Conservation (phyloP, 1,284 basidiomycete species). For the Cryptococcus amylolentus region DNA sequence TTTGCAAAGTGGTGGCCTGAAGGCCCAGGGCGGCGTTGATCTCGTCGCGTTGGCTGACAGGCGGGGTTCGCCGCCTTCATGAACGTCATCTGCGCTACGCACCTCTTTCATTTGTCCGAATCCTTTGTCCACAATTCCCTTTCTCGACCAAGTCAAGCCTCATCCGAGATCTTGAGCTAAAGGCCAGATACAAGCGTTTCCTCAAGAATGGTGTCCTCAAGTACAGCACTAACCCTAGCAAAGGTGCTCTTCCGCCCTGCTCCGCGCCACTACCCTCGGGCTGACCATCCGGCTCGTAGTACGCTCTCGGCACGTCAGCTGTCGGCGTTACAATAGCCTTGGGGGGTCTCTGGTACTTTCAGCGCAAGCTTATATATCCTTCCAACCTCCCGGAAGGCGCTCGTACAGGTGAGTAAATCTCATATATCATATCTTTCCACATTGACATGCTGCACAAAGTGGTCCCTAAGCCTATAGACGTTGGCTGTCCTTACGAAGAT, state of each 20-base stretch:
- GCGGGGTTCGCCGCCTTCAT: too few relatives aligned
- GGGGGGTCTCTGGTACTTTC: constrained; percentile 73
- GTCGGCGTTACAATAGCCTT: constrained; percentile 51
- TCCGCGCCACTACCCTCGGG: not conserved
- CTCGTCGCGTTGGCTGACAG: too few relatives aligned
- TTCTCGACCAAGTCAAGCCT: too few relatives aligned
- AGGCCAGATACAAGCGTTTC: too few relatives aligned
- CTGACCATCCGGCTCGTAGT: constrained; percentile 57
- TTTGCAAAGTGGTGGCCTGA: too few relatives aligned
- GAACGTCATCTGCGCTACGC: too few relatives aligned
- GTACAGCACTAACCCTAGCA: constrained; percentile 52
- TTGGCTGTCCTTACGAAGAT: constrained; percentile 67
- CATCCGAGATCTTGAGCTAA: too few relatives aligned
- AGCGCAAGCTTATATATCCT: constrained; percentile 84
- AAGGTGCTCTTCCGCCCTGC: constrained; percentile 46
- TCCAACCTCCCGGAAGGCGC: constrained; percentile 80
- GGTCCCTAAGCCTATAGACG: constrained; percentile 67
- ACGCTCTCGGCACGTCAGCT: constrained; percentile 30
- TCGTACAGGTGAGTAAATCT: constrained; percentile 58
- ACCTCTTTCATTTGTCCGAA: too few relatives aligned
- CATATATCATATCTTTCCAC: not conserved
- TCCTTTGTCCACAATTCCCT: too few relatives aligned
- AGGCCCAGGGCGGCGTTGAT: too few relatives aligned
- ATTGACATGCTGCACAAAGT: constrained; percentile 50
- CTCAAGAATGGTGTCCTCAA: constrained; percentile 16